Evolutionary conservation across 257 asterid species (phyloP), one percentile per base, ranked within the genome.

Genomic region (Ligustrum vulgare): DNA sequence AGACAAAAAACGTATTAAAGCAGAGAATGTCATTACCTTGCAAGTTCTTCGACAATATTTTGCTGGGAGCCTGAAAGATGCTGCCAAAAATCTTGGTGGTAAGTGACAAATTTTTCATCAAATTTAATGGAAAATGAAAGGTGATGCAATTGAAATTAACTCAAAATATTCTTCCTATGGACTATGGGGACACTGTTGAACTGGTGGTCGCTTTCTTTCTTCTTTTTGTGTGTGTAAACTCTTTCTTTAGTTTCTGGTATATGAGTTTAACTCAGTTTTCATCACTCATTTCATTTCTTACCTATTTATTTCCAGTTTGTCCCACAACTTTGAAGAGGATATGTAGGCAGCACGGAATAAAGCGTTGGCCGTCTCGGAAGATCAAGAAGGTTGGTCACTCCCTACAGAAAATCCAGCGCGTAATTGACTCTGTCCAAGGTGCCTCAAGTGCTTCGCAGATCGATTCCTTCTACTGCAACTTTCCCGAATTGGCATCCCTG

Each of bases 311-410:
- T 79, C 51, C 91, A 94, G 98, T 94, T 78, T 94, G 98, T 72
- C 97, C 98, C 28, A 94, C 98, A 31, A 94, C 98, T 9, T 84
- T 94, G 92, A 94, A 94, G 92, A 89, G 98, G 88, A 92, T 94
- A 88, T 94, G 98, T 88, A 84, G 98, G 82, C 96, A 89, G 72
- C 90, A 92, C 22, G 98, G 98, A 18, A 92, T 94, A 37, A 90
- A 88, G 65, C 97, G 98, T 39, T 94, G 98, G 98, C 98, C 98
- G 68, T 94, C 98, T 71, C 86, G 97, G 35, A 94, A 91, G 81
- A 88, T 94, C 84, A 94, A 92, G 91, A 94, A 94, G 76, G 98
- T 94, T 2, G 98, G 96, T 0, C 97, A 90, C 85, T 90, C 98
- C 31, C 82, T 92, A 43, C 88, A 89, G 78, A 92, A 94, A 79